Percentiles rank a stretch among this genome's conserved stretches.
Conservation (phyloP, 805 yeast species). For the Wickerhamiella siamensis region DNA sequence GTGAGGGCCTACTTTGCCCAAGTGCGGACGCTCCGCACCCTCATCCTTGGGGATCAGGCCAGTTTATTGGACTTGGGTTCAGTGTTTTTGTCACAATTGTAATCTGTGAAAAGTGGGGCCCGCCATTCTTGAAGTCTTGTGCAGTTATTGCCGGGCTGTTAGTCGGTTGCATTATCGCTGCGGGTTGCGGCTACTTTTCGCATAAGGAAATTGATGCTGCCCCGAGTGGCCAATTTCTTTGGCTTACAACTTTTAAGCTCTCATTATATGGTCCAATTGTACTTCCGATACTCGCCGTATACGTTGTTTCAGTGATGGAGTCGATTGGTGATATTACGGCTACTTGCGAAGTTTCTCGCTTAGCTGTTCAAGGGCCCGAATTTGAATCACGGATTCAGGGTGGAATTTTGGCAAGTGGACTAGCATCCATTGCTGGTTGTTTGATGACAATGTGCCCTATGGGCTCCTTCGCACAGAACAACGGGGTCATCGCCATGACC, state of each 20-base stretch:
- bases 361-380: slow-evolving; percentile 63
- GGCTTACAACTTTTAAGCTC: slow-evolving; percentile 72
- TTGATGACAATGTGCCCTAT: slow-evolving; percentile 69
- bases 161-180: slow-evolving; percentile 81
- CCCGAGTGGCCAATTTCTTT: slow-evolving; percentile 66
- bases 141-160: slow-evolving; percentile 73
- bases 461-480: slow-evolving; percentile 84
- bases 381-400: slow-evolving; percentile 82
- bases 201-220: slow-evolving; percentile 42
- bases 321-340: slow-evolving; percentile 89
- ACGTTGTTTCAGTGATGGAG: slow-evolving; percentile 72
- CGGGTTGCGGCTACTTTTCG: slow-evolving; percentile 70
- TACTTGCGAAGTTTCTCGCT: slow-evolving; percentile 73
- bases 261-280: slow-evolving; percentile 69
- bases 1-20: slow-evolving; percentile 31
- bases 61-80: slow-evolving; percentile 74
- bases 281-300: slow-evolving; percentile 67
- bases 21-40: slow-evolving; percentile 32
- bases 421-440: slow-evolving; percentile 61
- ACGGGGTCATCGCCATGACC: slow-evolving; percentile 81
- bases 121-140: slow-evolving; percentile 86
- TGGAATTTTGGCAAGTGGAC: slow-evolving; percentile 76
- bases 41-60: slow-evolving; percentile 68
- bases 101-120: slow-evolving; percentile 68
- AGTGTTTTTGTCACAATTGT: slow-evolving; percentile 59